These are phyloP conservation scores for Pelargonium myrrhifolium DNA, from an alignment of 441 rosid genomes.

Conservation along the genomic window DNA sequence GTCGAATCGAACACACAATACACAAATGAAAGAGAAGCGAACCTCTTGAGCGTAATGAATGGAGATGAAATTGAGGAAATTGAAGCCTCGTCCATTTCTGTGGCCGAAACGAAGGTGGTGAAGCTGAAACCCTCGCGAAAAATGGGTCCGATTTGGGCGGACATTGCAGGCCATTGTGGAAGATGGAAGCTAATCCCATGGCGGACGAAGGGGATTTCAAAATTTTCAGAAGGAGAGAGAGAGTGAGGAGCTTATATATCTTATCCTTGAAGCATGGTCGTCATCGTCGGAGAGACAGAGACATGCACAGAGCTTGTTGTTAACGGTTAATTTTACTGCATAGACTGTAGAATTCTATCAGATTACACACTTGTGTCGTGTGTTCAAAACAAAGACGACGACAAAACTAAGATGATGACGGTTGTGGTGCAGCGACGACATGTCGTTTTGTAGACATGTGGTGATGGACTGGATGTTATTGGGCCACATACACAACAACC, in stretches of 20 bases:
- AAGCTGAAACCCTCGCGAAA: slow-evolving; percentile 25
- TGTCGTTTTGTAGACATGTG: too few species aligned
- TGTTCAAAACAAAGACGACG: neutral
- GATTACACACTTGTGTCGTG: neutral
- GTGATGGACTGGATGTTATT: too few species aligned
- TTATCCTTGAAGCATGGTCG: neutral
- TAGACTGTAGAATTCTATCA: neutral
- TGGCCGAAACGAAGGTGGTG: slow-evolving; percentile 24
- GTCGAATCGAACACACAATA: too few species aligned
- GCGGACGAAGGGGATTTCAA: neutral
- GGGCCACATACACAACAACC: too few species aligned
- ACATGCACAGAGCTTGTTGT: neutral
- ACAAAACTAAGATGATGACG: neutral
- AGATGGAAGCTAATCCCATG: slow-evolving; percentile 61
- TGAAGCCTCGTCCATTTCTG: slow-evolving; percentile 31
- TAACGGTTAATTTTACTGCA: slow-evolving; percentile 3
- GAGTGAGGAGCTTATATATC: neutral
- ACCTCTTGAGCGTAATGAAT: slow-evolving; percentile 29
- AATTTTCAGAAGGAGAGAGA: neutral
- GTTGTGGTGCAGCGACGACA: too few species aligned
- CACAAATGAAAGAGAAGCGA: slow-evolving; percentile 9
- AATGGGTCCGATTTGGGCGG: slow-evolving; percentile 33
- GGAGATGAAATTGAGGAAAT: slow-evolving; percentile 26
- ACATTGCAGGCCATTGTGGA: slow-evolving; percentile 39
- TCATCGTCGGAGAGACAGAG: neutral